phyloP scores from a whole-genome alignment of 2,329 filamentous ascomycete genomes.

The Calonectria pauciramosa region DNA sequence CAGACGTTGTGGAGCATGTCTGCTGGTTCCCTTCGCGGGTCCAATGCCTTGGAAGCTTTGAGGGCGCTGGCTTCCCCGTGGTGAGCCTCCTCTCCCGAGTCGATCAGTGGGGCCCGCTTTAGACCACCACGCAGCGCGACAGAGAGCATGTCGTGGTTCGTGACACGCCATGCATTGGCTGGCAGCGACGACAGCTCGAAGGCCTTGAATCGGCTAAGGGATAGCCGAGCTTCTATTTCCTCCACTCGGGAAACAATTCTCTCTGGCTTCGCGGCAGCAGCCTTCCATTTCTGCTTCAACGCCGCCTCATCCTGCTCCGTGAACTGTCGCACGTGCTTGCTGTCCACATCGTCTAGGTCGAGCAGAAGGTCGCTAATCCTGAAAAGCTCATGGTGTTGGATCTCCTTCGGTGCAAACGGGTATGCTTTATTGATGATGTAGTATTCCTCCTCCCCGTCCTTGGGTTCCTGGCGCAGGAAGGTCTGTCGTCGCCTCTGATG shows the following conservation, averaged over 20 bases:
- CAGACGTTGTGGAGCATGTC: slow-evolving; percentile 37
- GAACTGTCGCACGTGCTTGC: slow-evolving; percentile 57
- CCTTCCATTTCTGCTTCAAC: slow-evolving; percentile 48
- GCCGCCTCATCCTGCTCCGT: slow-evolving; percentile 53
- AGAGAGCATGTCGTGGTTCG: slow-evolving; percentile 59
- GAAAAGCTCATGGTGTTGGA: slow-evolving; percentile 49
- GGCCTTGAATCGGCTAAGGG: slow-evolving; percentile 42
- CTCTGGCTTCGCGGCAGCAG: slow-evolving; percentile 35
- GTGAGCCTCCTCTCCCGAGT: slow-evolving; percentile 24
- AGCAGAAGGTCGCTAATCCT: slow-evolving; percentile 60
- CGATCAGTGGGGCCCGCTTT: slow-evolving; percentile 29
- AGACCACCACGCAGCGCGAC: slow-evolving; percentile 51
- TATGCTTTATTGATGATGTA: slow-evolving; percentile 44
- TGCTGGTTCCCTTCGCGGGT: slow-evolving; percentile 8
- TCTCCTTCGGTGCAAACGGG: slow-evolving; percentile 19
- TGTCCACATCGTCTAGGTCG: slow-evolving; percentile 66
- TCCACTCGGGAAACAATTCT: slow-evolving; percentile 45
- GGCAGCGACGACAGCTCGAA: slow-evolving; percentile 43
- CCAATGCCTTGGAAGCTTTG: slow-evolving; percentile 20
- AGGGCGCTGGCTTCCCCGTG: slow-evolving; percentile 18
- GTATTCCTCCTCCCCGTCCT: slow-evolving; percentile 40
- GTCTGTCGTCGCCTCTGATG: slow-evolving; percentile 35
- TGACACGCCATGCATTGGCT: slow-evolving; percentile 54
- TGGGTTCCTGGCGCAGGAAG: slow-evolving; percentile 42
- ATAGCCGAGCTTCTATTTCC: slow-evolving; percentile 48